Conservation (phyloP, 257 asterid species). For the Plantago major region DNA sequence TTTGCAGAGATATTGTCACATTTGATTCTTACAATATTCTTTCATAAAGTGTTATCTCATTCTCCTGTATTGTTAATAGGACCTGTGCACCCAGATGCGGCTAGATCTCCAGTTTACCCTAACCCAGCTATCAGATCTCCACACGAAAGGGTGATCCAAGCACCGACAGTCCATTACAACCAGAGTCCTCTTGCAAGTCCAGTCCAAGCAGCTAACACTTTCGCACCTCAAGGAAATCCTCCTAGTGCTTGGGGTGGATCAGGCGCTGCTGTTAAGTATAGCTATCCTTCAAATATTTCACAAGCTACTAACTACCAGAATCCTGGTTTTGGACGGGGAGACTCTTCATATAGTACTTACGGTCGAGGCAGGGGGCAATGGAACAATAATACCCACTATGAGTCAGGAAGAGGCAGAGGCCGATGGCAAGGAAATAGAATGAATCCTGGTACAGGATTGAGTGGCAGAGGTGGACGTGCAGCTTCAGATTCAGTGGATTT, state of each 20-base stretch:
- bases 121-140: constrained; percentile 33
- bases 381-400: constrained; percentile 27
- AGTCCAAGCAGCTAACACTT: constrained; percentile 23
- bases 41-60: neutral
- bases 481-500: too few relatives aligned
- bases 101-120: constrained; percentile 33
- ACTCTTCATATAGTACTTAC: constrained; percentile 26
- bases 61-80: constrained; percentile 24
- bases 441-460: constrained; percentile 31
- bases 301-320: constrained; percentile 29
- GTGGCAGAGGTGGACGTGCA: constrained; percentile 32
- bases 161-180: constrained; percentile 32
- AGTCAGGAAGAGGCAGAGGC: constrained; percentile 45
- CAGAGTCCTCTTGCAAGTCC: constrained; percentile 28
- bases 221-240: constrained; percentile 30
- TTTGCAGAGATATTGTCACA: too few relatives aligned
- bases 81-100: constrained; percentile 26
- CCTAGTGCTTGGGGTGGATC: constrained; percentile 34
- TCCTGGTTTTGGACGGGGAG: constrained; percentile 24
- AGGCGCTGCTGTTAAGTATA: constrained; percentile 21
- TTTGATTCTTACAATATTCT: neutral
- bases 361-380: constrained; percentile 44
- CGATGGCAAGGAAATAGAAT: constrained; percentile 24
- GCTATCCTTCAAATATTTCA: constrained; percentile 31
- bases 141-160: constrained; percentile 30